Conservation (phyloP, 1,139 yeast species). For the Suhomyces chickasaworum region DNA sequence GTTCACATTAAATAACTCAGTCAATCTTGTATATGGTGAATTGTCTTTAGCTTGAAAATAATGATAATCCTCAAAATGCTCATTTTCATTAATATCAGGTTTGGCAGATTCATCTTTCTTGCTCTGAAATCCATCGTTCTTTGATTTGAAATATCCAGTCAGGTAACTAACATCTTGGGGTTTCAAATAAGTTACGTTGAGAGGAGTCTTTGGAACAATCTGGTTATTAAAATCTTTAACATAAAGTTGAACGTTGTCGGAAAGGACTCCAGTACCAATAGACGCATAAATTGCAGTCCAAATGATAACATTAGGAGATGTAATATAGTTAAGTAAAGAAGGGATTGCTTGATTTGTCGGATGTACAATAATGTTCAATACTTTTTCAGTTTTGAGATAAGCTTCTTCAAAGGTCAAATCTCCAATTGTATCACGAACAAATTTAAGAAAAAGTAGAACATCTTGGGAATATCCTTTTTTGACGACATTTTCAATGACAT, state of each 20-base stretch:
- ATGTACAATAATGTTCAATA: constrained; percentile 85
- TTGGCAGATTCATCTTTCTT: constrained; percentile 10
- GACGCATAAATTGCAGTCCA: constrained; percentile 84
- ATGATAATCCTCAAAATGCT: constrained; percentile 14
- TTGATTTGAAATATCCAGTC: constrained; percentile 39
- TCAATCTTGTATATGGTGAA: constrained; percentile 82
- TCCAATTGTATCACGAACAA: constrained; percentile 76
- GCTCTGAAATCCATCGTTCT: constrained; percentile 9
- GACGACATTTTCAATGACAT: constrained; percentile 66
- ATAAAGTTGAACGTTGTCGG: constrained; percentile 61
- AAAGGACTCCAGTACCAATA: constrained; percentile 66
- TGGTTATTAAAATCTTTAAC: constrained; percentile 69
- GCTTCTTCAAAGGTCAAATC: constrained; percentile 93
- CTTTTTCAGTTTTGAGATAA: constrained; percentile 77
- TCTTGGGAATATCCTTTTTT: constrained; percentile 84
- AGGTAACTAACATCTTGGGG: constrained; percentile 52
- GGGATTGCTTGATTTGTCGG: constrained; percentile 77
- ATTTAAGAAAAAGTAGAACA: constrained; percentile 73
- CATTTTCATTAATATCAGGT: neutral
- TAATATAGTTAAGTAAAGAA: constrained; percentile 78
- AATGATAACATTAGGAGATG: constrained; percentile 91
- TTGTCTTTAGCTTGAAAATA: constrained; percentile 31
- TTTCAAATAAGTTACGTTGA: constrained; percentile 40
- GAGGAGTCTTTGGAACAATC: constrained; percentile 46
- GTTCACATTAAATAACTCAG: constrained; percentile 92